Percentiles rank a stretch among this genome's conserved stretches.
phyloP scores from a whole-genome alignment of 2,329 filamentous ascomycete species.

The Clathrospora elynae region DNA sequence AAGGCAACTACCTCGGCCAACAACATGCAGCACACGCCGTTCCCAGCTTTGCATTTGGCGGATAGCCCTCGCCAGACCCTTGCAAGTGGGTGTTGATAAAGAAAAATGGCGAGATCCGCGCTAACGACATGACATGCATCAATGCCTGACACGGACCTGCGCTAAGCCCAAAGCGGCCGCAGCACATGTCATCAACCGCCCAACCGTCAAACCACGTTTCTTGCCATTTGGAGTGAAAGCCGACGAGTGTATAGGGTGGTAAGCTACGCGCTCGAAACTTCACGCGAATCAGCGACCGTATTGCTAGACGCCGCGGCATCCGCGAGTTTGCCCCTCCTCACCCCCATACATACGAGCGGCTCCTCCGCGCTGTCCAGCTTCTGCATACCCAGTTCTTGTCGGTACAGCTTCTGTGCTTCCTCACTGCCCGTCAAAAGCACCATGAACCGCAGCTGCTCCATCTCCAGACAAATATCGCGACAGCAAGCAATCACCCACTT shows the following conservation, averaged over 20 bases:
- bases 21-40: background rate
- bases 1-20: background rate
- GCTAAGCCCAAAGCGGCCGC: conserved; percentile 25
- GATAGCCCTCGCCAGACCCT: conserved; percentile 8
- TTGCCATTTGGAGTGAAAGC: conserved; percentile 22
- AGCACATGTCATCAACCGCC: conserved; percentile 29
- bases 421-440: conserved; percentile 36
- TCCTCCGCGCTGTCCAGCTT: conserved; percentile 26
- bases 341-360: conserved; percentile 34
- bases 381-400: conserved; percentile 36
- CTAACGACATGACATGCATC: conserved; percentile 11
- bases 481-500: conserved; percentile 68
- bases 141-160: conserved; percentile 9
- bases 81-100: conserved; percentile 8
- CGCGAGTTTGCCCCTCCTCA: conserved; percentile 25
- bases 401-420: conserved; percentile 34
- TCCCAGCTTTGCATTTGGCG: conserved; percentile 10
- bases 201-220: conserved; percentile 31
- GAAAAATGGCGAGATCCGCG: conserved; percentile 17
- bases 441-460: conserved; percentile 61
- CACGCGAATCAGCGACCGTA: conserved; percentile 11
- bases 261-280: conserved; percentile 9
- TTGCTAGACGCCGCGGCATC: conserved; percentile 19
- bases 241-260: conserved; percentile 16
- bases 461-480: conserved; percentile 61